These are phyloP conservation scores for Mikania micrantha DNA, from an alignment of 129 eudicot species.

Conservation along the genomic window DNA sequence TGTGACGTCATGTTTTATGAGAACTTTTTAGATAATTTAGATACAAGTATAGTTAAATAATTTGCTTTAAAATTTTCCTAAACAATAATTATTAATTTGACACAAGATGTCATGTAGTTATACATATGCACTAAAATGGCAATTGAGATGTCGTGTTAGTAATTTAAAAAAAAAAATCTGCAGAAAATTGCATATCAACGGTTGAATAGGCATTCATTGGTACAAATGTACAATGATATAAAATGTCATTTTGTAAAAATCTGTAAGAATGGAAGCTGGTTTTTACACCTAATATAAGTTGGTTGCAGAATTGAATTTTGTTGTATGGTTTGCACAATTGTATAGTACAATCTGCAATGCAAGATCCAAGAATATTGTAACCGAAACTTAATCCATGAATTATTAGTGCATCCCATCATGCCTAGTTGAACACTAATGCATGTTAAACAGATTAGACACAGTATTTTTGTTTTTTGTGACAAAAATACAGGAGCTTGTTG, in stretches of 20 bases:
- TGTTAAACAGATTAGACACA: neutral
- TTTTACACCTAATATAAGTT: neutral
- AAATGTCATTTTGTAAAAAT: neutral
- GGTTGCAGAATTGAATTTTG: neutral
- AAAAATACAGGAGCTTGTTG: neutral
- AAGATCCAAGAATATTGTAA: neutral
- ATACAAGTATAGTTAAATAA: neutral
- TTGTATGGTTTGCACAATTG: neutral
- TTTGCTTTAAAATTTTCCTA: neutral
- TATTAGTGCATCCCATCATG: neutral
- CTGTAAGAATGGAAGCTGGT: neutral
- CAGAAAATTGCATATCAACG: neutral
- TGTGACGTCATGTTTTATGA: neutral
- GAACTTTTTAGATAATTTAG: neutral
- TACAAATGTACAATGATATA: neutral
- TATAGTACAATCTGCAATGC: neutral
- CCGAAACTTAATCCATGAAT: neutral
- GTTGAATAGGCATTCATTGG: neutral
- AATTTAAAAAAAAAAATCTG: neutral
- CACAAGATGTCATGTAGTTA: neutral
- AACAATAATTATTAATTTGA: neutral
- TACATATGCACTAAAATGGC: neutral
- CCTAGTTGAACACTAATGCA: neutral
- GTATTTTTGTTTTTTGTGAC: neutral
- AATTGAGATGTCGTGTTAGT: neutral